These are phyloP conservation scores for Castanea mollissima DNA, from an alignment of 306 rosid genomes.

Conservation along the genomic window DNA sequence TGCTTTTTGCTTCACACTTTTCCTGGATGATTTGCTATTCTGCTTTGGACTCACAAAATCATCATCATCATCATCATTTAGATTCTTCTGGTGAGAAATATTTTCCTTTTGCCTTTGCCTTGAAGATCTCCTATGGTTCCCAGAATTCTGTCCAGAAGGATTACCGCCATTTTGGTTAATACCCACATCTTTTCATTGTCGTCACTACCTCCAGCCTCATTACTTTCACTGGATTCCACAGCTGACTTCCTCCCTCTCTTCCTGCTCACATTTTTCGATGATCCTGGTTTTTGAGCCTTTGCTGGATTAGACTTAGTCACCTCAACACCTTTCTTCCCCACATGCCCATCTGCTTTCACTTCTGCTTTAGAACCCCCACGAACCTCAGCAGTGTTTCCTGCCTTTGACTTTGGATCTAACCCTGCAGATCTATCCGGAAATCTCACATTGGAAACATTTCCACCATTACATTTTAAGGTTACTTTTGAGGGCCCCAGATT, in stretches of 20 bases:
- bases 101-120: constrained; percentile 46
- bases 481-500: constrained; percentile 36
- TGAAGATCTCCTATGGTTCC: constrained; percentile 39
- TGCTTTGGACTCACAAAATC: constrained; percentile 40
- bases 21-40: constrained; percentile 27
- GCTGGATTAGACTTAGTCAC: constrained; percentile 29
- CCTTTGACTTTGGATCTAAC: constrained; percentile 19
- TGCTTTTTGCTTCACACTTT: constrained; percentile 19
- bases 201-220: constrained; percentile 20
- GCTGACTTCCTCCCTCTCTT: constrained; percentile 50
- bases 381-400: constrained; percentile 32
- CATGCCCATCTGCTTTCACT: constrained; percentile 33
- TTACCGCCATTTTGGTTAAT: constrained; percentile 28
- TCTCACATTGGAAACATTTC: constrained; percentile 18
- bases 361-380: constrained; percentile 26
- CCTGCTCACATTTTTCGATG: constrained; percentile 30
- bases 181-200: constrained; percentile 17
- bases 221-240: constrained; percentile 36
- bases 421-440: constrained; percentile 10
- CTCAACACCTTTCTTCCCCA: constrained; percentile 33
- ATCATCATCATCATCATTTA: constrained; percentile 28
- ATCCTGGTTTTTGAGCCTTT: constrained; percentile 36
- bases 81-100: constrained; percentile 35
- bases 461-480: constrained; percentile 34
- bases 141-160: no score